Evolutionary conservation across 352 stramenopile genomes (phyloP), one percentile per base, ranked within the genome.

Genomic region (Bremia lactucae): DNA sequence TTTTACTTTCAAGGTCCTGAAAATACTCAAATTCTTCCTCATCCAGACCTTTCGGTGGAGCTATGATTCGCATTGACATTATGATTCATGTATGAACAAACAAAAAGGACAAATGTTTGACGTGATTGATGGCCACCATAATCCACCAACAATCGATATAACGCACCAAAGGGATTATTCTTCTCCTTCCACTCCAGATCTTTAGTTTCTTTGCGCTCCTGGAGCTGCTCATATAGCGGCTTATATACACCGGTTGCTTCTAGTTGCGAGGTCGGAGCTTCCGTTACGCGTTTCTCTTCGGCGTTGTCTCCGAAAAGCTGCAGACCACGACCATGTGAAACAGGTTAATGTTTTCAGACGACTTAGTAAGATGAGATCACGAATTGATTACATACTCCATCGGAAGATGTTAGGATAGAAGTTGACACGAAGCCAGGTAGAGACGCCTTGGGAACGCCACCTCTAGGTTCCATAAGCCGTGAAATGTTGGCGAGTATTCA

Each of bases 181-280:
- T 93, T 90, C 48, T 89, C 72, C 49, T 87, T 87, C 80, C 80
- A 93, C n/a, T 90, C 80, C 22, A 68, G 75, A 33, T 93, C 77
- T 16, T 89, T 87, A 42, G 82, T 45, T 20, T 89, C 72, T 16
- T 71, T 75, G 29, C 70, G 68, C 36, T 90, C 77, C 50, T 90
- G 72, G 9, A 93, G 59, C 2, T 78, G 77, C 26, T 93, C 80
- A 38, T 86, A 90, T 23, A 93, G 56, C 18, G 80, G 77, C 22
- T 78, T 79, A 53, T 84, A 89, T 28, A 67, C 64, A 10, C 46
- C 43, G 0, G 53, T 52, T 23, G 83, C 74, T 23, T 75, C 50
- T 23, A 48, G 40, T 20, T 49, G 58, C 1, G 63, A 46, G 7
- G 56, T 70, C 10, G 77, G 75, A 6, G 69, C 59, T 37, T 90